Evolutionary conservation across 192 early-diverging fungal genomes (phyloP), one percentile per base, ranked within the genome.

Genomic region (Coemansia sp.): DNA sequence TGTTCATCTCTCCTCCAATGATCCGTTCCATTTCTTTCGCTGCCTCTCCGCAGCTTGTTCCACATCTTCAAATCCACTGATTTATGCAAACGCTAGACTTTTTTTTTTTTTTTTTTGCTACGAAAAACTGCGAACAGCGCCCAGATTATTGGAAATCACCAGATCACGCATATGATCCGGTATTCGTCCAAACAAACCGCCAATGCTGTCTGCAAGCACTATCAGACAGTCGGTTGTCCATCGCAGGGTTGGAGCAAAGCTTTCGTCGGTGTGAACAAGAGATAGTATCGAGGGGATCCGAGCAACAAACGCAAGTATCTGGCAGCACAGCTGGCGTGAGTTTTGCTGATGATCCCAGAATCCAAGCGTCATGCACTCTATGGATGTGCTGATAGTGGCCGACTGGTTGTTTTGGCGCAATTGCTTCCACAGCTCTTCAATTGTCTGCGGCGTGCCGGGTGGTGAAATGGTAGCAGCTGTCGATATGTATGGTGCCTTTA

Each of bases 311-410:
- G 6, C 26, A 8, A 58, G 56, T 11, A 58, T 58, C 32, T 22
- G 32, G 37, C 26, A 36, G 37, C 56, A 58, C 36, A 58, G 37
- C 26, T n/a, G 36, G n/a, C 39, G 56, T 13, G 56, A 39, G 56
- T 36, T 58, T 5, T 58, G 22, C 56, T 41, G 56, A 15, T 58
- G 39, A 37, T 58, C 56, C 56, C 56, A 58, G 37, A 58, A 58
- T 1, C 56, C 56, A 41, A 58, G 15, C 15, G 26, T 8, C 15
- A 58, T 36, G 10, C 11, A 15, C 37, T 58, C 56, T 4, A 58
- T 0, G 10, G 56, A 58, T 41, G 37, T 18, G 56, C 56, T 58
- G 4, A 58, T 41, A n/a, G 5, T 32, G 32, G 32, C 26, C 16
- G 56, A 15, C 56, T 15, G 12, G 3, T 36, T 58, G 26, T 6